Percentiles rank a stretch among this genome's conserved stretches.
Conservation (phyloP, 345 rosid genomes). For the Hypericum perforatum region DNA sequence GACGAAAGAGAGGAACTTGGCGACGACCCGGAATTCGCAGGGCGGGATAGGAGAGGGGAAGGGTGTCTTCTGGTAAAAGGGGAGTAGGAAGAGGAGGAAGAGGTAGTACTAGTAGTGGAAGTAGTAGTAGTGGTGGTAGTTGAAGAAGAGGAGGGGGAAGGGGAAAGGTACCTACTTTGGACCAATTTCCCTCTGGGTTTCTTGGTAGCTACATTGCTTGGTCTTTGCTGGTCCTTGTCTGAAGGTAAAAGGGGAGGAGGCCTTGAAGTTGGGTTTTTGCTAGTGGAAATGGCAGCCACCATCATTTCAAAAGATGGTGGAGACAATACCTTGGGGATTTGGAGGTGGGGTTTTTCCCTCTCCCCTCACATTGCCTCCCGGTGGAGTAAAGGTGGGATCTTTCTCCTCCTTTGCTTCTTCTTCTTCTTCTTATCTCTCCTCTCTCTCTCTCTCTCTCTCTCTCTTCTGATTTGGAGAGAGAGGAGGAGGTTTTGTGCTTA, state of each 20-base stretch:
- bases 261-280: slow-evolving; percentile 13
- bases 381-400: slow-evolving; percentile 5
- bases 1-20: slow-evolving; percentile 4
- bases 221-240: slow-evolving; percentile 19
- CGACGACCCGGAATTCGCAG: slow-evolving; percentile 25
- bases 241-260: slow-evolving; percentile 27
- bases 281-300: slow-evolving; percentile 54
- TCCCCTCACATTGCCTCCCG: slow-evolving; percentile 43
- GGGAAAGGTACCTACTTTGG: slow-evolving; percentile 78
- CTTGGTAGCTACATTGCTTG: slow-evolving; percentile 18
- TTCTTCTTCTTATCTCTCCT: too few species aligned
- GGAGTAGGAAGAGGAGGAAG: slow-evolving; percentile 33
- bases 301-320: slow-evolving; percentile 20
- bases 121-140: slow-evolving; percentile 15
- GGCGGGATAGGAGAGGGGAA: slow-evolving; percentile 53
- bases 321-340: not conserved
- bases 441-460: slow-evolving; percentile 6
- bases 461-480: not conserved
- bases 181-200: slow-evolving; percentile 72
- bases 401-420: slow-evolving; percentile 4
- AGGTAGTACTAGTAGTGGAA: not conserved
- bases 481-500: too few species aligned
- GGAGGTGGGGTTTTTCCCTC: slow-evolving; percentile 9
- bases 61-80: slow-evolving; percentile 38
- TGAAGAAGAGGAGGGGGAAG: slow-evolving; percentile 62